Percentiles rank a stretch among this genome's conserved stretches.
These are phyloP conservation scores for Sporothrix schenckii DNA, from an alignment of 2,329 filamentous ascomycete genomes.

Conservation along the genomic window DNA sequence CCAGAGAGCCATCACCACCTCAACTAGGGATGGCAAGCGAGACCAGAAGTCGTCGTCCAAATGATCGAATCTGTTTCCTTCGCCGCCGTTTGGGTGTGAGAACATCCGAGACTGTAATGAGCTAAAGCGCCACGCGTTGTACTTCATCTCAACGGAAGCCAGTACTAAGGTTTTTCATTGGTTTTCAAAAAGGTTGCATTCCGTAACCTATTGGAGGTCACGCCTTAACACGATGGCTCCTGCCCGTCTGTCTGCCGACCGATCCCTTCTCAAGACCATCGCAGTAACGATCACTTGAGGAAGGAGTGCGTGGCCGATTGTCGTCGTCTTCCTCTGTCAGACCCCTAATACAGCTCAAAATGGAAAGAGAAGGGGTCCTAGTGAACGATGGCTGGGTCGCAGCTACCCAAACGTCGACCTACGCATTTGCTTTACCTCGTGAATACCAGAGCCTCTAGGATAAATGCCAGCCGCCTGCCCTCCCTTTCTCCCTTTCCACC, in stretches of 20 bases:
- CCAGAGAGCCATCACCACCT: conserved; percentile 24
- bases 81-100: conserved; percentile 1
- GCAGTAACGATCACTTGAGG: neutral
- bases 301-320: neutral
- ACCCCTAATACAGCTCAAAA: neutral
- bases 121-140: neutral
- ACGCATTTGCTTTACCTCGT: neutral
- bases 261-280: neutral
- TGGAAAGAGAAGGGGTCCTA: neutral
- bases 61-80: neutral
- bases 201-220: neutral
- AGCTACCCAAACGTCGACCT: neutral
- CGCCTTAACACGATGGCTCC: neutral
- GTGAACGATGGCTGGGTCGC: neutral
- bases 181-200: neutral
- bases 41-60: neutral
- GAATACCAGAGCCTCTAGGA: neutral
- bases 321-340: conserved; percentile 14
- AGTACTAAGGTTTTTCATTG: neutral
- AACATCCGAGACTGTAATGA: neutral
- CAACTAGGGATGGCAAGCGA: neutral
- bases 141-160: neutral
- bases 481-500: neutral
- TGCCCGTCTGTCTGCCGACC: conserved; percentile 3
- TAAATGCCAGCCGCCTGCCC: conserved; percentile 13